Evolutionary conservation across 768 basidiomycete species (phyloP).

Genomic region (Termitomyces bulborhizus): DNA sequence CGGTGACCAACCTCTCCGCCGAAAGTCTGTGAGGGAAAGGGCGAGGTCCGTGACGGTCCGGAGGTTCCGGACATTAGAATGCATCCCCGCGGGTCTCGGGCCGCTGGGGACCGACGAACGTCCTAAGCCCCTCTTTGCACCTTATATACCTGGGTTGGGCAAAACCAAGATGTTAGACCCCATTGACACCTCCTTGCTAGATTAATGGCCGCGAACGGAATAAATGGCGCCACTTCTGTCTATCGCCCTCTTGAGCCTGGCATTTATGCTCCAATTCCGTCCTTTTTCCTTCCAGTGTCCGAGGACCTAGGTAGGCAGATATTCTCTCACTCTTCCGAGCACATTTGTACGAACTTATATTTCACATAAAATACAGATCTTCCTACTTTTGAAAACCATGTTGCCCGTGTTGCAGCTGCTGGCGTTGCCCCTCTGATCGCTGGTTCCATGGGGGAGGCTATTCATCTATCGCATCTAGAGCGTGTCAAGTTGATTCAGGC

Average conservation of each 20-base stretch:
- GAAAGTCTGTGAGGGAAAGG: no score
- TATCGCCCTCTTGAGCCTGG: slow-evolving; percentile 64
- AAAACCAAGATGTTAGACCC: slow-evolving; percentile 13
- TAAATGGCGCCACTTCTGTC: slow-evolving; percentile 24
- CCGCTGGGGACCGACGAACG: slow-evolving; percentile 18
- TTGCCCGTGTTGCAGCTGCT: slow-evolving; percentile 54
- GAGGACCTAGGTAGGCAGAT: slow-evolving; percentile 74
- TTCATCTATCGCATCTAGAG: slow-evolving; percentile 65
- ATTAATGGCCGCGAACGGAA: slow-evolving; percentile 38
- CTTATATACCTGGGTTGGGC: slow-evolving; percentile 17
- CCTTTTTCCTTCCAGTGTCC: slow-evolving; percentile 70
- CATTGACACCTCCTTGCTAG: slow-evolving; percentile 7
- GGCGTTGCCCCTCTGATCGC: slow-evolving; percentile 69
- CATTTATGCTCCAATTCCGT: slow-evolving; percentile 80
- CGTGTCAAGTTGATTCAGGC: slow-evolving; percentile 57
- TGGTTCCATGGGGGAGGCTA: slow-evolving; percentile 85
- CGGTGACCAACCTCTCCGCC: no score
- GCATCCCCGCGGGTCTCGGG: slow-evolving; percentile 14
- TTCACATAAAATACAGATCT: slow-evolving; percentile 40
- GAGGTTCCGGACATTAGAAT: slow-evolving; percentile 17
- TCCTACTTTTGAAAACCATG: slow-evolving; percentile 59
- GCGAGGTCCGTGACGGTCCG: background rate
- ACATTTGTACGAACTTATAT: slow-evolving; percentile 2
- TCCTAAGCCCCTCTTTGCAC: slow-evolving; percentile 9
- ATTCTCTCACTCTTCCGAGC: background rate